Conservation (phyloP, 2,329 filamentous ascomycete species). For the Whalleya microplaca region DNA sequence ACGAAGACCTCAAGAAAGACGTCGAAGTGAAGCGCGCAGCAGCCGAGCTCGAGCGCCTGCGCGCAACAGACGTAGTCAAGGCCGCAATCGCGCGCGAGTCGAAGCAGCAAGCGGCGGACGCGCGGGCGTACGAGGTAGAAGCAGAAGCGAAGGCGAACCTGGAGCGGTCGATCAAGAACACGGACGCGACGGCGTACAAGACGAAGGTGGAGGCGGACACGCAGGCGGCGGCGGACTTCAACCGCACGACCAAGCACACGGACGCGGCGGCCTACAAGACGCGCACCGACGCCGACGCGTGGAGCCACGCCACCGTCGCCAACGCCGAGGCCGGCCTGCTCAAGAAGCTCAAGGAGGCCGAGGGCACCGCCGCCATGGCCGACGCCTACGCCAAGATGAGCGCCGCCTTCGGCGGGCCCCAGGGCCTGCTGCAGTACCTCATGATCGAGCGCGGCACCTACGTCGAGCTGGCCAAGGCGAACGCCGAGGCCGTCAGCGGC, state of each 20-base stretch:
- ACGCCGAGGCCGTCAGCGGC: conserved; percentile 74
- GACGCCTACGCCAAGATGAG: conserved; percentile 77
- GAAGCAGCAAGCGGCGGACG: conserved; percentile 70
- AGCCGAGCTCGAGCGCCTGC: conserved; percentile 79
- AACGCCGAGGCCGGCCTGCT: conserved; percentile 60
- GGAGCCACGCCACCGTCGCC: conserved; percentile 45
- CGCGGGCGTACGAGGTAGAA: conserved; percentile 65
- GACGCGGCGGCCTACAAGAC: conserved; percentile 54
- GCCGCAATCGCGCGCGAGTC: conserved; percentile 71
- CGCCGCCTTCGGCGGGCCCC: conserved; percentile 74
- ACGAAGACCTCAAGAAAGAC: conserved; percentile 78
- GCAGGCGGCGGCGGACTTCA: conserved; percentile 47
- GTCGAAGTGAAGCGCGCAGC: conserved; percentile 78
- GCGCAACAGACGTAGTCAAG: conserved; percentile 78
- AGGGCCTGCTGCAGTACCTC: conserved; percentile 79
- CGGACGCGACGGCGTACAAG: conserved; percentile 57
- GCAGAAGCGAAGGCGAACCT: conserved; percentile 61
- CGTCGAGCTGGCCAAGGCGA: conserved; percentile 76
- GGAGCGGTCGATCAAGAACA: conserved; percentile 55
- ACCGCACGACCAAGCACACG: conserved; percentile 47
- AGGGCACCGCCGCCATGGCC: conserved; percentile 77
- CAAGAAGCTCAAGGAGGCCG: conserved; percentile 71
- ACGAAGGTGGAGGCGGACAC: conserved; percentile 49
- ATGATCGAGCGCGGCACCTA: conserved; percentile 87
- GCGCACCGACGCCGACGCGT: conserved; percentile 48